These are phyloP conservation scores for Hansenula sp. DNA, from an alignment of 1,139 yeast genomes.

Conservation along the genomic window DNA sequence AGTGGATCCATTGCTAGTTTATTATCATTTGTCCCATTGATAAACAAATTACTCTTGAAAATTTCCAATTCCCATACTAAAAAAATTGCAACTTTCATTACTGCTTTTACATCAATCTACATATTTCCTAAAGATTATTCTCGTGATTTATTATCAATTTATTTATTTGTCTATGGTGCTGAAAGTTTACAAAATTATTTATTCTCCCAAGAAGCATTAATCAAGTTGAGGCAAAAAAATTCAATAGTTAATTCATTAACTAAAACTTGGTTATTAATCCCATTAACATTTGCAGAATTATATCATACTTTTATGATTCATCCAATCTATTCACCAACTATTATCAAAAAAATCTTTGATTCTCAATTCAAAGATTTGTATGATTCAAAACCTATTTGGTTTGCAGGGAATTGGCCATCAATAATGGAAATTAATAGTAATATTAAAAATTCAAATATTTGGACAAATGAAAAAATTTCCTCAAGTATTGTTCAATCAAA, in stretches of 20 bases:
- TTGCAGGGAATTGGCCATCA: constrained; percentile 12
- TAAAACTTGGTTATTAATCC: constrained; percentile 4
- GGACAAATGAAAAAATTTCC: neutral
- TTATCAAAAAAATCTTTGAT: constrained; percentile 4
- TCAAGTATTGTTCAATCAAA: constrained; percentile 6
- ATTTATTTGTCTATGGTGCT: constrained; percentile 4
- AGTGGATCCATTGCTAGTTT: constrained; percentile 7
- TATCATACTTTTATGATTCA: constrained; percentile 8
- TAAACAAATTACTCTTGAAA: neutral
- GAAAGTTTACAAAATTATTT: constrained; percentile 6
- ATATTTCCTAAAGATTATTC: constrained; percentile 2
- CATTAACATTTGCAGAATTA: constrained; percentile 6
- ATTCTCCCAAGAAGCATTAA: neutral
- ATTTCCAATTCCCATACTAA: neutral
- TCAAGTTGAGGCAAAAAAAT: too few species aligned
- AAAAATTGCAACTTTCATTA: neutral
- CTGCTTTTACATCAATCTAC: constrained; percentile 1
- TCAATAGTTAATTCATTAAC: neutral
- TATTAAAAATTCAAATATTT: constrained; percentile 3
- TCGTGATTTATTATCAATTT: constrained; percentile 8
- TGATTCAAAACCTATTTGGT: constrained; percentile 13
- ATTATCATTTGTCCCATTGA: constrained; percentile 12
- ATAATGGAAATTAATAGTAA: constrained; percentile 5
- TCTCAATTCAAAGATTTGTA: constrained; percentile 10
- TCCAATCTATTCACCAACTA: constrained; percentile 11